phyloP scores from a whole-genome alignment of 2,329 filamentous ascomycete species.

The Cladophialophora carrionii region DNA sequence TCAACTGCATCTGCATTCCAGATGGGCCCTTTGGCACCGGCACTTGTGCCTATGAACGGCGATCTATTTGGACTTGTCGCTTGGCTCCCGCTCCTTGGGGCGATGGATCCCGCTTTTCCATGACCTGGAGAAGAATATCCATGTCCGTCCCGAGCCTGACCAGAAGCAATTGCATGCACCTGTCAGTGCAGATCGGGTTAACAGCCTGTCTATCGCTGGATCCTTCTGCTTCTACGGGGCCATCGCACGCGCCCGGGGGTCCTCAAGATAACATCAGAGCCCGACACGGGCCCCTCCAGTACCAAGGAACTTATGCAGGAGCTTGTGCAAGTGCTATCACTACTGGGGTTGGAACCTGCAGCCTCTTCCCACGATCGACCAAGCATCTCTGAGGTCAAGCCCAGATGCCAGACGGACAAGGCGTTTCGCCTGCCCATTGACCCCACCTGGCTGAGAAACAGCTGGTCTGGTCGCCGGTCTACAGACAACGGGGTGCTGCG shows the following conservation, averaged over 20 bases:
- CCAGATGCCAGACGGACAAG: background rate
- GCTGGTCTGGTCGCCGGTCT: background rate
- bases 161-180: conserved; percentile 1
- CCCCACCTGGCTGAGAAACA: background rate
- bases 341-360: conserved; percentile 5
- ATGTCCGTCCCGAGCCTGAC: conserved; percentile 4
- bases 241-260: background rate
- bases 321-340: conserved; percentile 12
- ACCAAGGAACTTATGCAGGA: conserved; percentile 29
- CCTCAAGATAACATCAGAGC: conserved; percentile 16
- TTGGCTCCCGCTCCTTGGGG: conserved; percentile 23
- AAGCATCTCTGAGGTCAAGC: background rate
- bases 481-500: conserved; percentile 21
- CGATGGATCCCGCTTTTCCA: conserved; percentile 13
- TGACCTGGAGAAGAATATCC: conserved; percentile 14
- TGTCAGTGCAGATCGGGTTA: background rate
- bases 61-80: conserved; percentile 1
- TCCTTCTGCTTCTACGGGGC: background rate
- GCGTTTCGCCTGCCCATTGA: background rate
- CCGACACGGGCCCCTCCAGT: conserved; percentile 9
- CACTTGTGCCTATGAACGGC: conserved; percentile 3
- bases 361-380: background rate
- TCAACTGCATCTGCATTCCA: conserved; percentile 19
- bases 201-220: background rate
- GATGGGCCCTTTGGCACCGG: conserved; percentile 3